Conservation (phyloP, 768 basidiomycete genomes). For the Vishniacozyma victoriae region DNA sequence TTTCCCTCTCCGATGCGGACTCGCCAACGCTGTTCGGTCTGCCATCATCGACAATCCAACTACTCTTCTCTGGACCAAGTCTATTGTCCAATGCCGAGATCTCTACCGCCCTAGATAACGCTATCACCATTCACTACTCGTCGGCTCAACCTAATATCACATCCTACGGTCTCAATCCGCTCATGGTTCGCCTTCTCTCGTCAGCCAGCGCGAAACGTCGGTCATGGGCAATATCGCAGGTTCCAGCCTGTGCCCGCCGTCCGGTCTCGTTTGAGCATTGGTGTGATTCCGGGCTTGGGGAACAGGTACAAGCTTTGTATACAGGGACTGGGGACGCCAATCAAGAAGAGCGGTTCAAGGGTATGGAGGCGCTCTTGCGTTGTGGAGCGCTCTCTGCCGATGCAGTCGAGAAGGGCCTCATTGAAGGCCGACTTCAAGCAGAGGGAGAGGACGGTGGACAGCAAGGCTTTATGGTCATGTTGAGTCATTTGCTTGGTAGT, state of each 20-base stretch:
- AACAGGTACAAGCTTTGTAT: constrained; percentile 21
- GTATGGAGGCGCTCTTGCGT: constrained; percentile 12
- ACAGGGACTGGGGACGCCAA: neutral
- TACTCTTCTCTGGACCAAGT: constrained; percentile 29
- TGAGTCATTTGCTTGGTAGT: constrained; percentile 20
- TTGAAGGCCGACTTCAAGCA: constrained; percentile 8
- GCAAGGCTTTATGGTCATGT: constrained; percentile 21
- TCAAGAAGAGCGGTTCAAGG: constrained; percentile 10
- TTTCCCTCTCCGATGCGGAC: constrained; percentile 13
- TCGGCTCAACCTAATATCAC: neutral
- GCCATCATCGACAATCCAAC: constrained; percentile 22
- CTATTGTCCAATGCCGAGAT: constrained; percentile 15
- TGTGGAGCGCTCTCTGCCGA: constrained; percentile 13
- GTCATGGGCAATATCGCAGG: constrained; percentile 22
- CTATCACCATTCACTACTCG: neutral
- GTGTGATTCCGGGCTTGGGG: constrained; percentile 25
- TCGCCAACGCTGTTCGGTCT: constrained; percentile 13
- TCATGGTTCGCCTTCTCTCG: constrained; percentile 16
- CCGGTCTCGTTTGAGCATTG: constrained; percentile 30
- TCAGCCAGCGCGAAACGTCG: constrained; percentile 4
- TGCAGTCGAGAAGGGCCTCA: constrained; percentile 25
- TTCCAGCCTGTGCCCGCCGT: constrained; percentile 16
- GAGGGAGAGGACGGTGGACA: constrained; percentile 2
- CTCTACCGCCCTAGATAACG: constrained; percentile 10
- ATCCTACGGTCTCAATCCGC: constrained; percentile 13